Base-by-base conservation (phyloP, 306 rosid species). In the Pueraria montana region DNA sequence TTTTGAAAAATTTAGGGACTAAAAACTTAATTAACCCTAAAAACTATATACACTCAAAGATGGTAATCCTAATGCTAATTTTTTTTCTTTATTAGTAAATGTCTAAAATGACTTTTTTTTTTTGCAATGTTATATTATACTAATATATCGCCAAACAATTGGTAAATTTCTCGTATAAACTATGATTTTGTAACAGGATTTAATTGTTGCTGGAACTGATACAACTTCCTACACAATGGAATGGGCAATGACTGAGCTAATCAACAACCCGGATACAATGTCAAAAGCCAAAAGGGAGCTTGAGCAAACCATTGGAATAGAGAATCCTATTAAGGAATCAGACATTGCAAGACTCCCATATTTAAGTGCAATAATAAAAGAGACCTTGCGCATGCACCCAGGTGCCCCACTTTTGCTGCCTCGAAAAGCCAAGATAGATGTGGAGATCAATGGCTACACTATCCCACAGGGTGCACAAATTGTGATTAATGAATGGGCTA, bases 291-390 rank as follows among this genome's bases (percentile, higher is more conserved):
- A 83, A 38, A 34, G 0, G 12, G 86, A 83, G 52, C 75, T 83
- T 1, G 21, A 49, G 2, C 5, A 62, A 63, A 78, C 46, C 49
- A 78, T 72, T 52, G 86, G 87, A 20, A 62, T 4, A 49, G 83
- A 80, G 2, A 83, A 77, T 2, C 45, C 69, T 0, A 2, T 83
- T n/a, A 21, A 59, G 2, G 86, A 78, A 78, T 71, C 79, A 18
- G 69, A 83, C 49, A 27, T 78, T 24, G 0, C 48, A 18, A 83
- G 0, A 24, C 83, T 83, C 3, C 83, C 86, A 13, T 83, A 83
- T 10, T 50, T 83, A 0, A 69, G 62, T 62, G 86, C 86, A 61
- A 71, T 83, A 26, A 13, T 78, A 34, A 77, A 83, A 77, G 83
- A 77, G 49, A 70, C 86, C 0, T 18, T 83, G 0, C 74, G 86